A percentile compares a stretch with the other conserved stretches of the same genome.
Conservation (phyloP, 2,329 filamentous ascomycete species). For the Clarireedia paspali region DNA sequence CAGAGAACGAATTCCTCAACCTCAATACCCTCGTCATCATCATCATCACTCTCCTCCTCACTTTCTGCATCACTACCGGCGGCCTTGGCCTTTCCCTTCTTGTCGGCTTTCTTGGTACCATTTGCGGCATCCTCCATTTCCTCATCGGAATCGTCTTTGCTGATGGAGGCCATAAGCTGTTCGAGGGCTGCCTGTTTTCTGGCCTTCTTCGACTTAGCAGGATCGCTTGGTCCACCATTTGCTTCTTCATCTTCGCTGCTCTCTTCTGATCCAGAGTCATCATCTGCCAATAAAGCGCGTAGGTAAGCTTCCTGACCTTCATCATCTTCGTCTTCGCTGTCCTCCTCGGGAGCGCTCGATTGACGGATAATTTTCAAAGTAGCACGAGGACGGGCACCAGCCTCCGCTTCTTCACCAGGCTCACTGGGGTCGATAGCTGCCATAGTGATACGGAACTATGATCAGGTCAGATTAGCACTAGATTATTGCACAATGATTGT, state of each 20-base stretch:
- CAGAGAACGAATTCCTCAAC: constrained; percentile 90
- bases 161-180: constrained; percentile 65
- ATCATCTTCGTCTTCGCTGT: constrained; percentile 55
- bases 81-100: constrained; percentile 66
- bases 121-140: constrained; percentile 67
- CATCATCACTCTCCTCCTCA: constrained; percentile 49
- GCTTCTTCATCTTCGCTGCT: constrained; percentile 55
- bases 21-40: constrained; percentile 46
- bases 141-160: constrained; percentile 54
- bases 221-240: constrained; percentile 88
- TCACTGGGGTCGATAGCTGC: constrained; percentile 90
- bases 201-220: constrained; percentile 80
- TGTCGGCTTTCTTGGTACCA: constrained; percentile 51
- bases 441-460: constrained; percentile 94
- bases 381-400: constrained; percentile 60
- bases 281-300: constrained; percentile 42
- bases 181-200: constrained; percentile 69
- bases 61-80: constrained; percentile 45
- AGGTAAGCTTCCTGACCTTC: constrained; percentile 58
- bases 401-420: constrained; percentile 53
- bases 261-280: constrained; percentile 42
- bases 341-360: constrained; percentile 52
- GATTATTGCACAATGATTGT: neutral
- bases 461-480: constrained; percentile 11
- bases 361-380: constrained; percentile 88